phyloP scores from a whole-genome alignment of 805 yeast genomes.

The Barnettozyma siamensis region DNA sequence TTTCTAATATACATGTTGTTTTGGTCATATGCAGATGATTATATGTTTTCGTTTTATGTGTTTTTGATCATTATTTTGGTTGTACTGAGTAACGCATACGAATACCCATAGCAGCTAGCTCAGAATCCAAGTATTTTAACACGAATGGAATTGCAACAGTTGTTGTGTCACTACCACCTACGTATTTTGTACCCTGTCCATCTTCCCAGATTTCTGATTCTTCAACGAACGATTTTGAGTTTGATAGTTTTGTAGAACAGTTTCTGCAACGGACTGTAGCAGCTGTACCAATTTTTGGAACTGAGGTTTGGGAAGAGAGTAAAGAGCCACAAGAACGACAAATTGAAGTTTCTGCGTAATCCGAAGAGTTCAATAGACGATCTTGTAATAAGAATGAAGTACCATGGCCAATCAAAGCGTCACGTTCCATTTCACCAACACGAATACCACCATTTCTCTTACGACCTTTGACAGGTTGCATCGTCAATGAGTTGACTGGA shows the following conservation, averaged over 20 bases:
- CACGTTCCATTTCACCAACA: conserved; percentile 99
- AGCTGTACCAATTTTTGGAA: conserved; percentile 81
- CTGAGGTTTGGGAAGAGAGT: conserved; percentile 82
- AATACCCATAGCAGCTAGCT: conserved; percentile 96
- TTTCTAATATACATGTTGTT: conserved; percentile 4
- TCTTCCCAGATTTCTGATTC: conserved; percentile 92
- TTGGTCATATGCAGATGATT: conserved; percentile 1
- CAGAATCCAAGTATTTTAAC: conserved; percentile 89
- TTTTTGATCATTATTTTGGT: conserved; percentile 33
- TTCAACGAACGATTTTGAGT: conserved; percentile 46
- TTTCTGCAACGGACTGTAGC: conserved; percentile 83
- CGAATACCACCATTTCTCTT: conserved; percentile 99
- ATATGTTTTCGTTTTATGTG: background rate
- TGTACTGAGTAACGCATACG: conserved; percentile 83
- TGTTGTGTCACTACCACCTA: conserved; percentile 91
- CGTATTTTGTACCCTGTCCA: conserved; percentile 86
- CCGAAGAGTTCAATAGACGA: conserved; percentile 90
- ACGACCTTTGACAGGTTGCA: conserved; percentile 99
- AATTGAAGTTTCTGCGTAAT: conserved; percentile 84
- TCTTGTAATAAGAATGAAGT: conserved; percentile 93
- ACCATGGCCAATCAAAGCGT: conserved; percentile 98
- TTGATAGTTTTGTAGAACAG: conserved; percentile 72
- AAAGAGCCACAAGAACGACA: conserved; percentile 94
- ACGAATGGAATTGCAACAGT: conserved; percentile 97
- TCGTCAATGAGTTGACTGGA: conserved; percentile 92